phyloP scores from a whole-genome alignment of 345 rosid genomes.

The Salix viminalis region DNA sequence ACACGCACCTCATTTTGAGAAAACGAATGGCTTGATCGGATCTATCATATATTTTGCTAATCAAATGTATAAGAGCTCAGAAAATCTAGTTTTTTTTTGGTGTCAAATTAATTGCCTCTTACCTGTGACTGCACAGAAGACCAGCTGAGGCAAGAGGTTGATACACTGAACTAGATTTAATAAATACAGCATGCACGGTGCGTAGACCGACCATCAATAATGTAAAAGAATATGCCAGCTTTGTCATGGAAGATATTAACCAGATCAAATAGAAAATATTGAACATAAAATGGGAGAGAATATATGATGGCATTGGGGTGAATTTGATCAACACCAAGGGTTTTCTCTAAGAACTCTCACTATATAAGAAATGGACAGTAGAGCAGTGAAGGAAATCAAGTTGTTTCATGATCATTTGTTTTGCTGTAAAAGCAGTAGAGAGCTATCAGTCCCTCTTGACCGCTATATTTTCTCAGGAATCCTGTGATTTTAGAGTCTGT shows the following conservation, averaged over 20 bases:
- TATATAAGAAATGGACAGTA: background rate
- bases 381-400: background rate
- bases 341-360: background rate
- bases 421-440: background rate
- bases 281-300: background rate
- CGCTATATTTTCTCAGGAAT: no score
- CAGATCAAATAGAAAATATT: background rate
- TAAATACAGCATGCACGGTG: no score
- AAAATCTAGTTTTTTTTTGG: no score
- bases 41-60: no score
- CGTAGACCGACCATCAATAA: background rate
- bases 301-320: background rate
- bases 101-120: no score
- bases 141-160: no score
- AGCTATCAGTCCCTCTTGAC: background rate
- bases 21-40: no score
- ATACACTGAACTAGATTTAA: background rate
- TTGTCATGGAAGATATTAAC: background rate
- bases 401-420: background rate
- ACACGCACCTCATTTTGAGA: no score
- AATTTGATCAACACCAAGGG: slow-evolving; percentile 12
- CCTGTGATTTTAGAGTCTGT: background rate
- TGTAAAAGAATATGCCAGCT: slow-evolving; percentile 8
- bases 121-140: no score
- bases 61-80: no score